Evolutionary conservation across 371 early-diverging fungal species (phyloP), one percentile per base, ranked within the genome.

Genomic region (Capillidium heterosporum): DNA sequence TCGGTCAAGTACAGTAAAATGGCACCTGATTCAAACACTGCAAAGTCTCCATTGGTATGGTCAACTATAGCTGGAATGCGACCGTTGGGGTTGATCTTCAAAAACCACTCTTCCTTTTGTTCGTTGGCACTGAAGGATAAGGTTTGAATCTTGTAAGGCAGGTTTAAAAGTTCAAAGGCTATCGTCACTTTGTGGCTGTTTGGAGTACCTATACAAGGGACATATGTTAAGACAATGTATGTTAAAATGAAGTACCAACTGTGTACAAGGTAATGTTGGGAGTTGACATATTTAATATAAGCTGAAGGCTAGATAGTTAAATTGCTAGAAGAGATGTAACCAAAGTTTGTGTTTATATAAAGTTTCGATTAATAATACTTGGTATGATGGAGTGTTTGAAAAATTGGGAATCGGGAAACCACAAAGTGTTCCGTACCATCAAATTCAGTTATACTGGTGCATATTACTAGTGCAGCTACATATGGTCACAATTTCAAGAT

Each of bases 21-120:
- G 11, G 76, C 76, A 21, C 73, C 74, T 28, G 61, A 61, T 57
- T 76, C 76, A 54, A 73, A 72, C 11, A 76, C 73, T 29, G 59
- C 23, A 58, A 74, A 73, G 59, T 72, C 71, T 42, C 63, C 63
- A 42, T 61, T 59, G 32, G 53, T 41, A 48, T 65, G 63, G 57
- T 72, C 72, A 5, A 68, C 66, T 40, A 75, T 67, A 26, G 74
- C 70, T 32, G 73, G 72, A 21, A 53, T 31, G 42, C 28, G 69
- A 41, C 74, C 72, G 59, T 74, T 72, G 26, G 77, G 77, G 60
- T 69, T 71, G 54, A 76, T 68, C 67, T 71, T 72, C 48, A 73
- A 58, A 56, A 69, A 73, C 71, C 71, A 72, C 26, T 66, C 66
- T 43, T 68, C 61, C 57, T 73, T 76, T 43, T 76, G 76, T 58